Conservation (phyloP, 2,329 filamentous ascomycete species). For the Fusarium secorum region DNA sequence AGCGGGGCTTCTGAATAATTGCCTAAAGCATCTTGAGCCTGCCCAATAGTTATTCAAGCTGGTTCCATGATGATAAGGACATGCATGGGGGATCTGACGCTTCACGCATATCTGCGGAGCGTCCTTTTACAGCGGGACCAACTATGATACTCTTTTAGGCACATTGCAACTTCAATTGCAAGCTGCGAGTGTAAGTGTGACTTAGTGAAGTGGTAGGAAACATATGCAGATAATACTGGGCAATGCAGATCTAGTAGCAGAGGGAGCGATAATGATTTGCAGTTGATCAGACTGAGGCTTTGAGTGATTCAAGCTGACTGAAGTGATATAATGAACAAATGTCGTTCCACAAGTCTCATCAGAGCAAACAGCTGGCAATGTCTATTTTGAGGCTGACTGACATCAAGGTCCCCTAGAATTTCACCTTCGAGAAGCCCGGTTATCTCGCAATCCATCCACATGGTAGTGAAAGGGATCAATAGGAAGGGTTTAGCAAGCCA, state of each 20-base stretch:
- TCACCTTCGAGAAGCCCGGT: slow-evolving; percentile 11
- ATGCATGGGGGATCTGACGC: slow-evolving; percentile 43
- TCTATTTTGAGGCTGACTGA: slow-evolving; percentile 8
- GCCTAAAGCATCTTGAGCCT: slow-evolving; percentile 17
- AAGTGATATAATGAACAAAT: neutral
- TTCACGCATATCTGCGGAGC: slow-evolving; percentile 36
- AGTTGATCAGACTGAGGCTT: neutral
- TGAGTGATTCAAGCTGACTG: neutral
- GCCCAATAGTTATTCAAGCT: slow-evolving; percentile 26
- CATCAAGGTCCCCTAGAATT: slow-evolving; percentile 14
- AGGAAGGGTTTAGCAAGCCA: slow-evolving; percentile 15
- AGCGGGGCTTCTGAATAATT: slow-evolving; percentile 10
- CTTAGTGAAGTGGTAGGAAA: neutral
- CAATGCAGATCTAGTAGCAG: slow-evolving; percentile 21
- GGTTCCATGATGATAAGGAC: slow-evolving; percentile 39
- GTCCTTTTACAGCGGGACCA: slow-evolving; percentile 33
- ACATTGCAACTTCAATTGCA: neutral
- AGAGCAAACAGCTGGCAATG: neutral
- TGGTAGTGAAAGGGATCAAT: slow-evolving; percentile 22
- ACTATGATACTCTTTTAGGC: slow-evolving; percentile 8
- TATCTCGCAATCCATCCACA: slow-evolving; percentile 18
- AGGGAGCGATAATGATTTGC: neutral
- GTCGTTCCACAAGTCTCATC: neutral
- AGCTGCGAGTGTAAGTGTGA: slow-evolving; percentile 6
- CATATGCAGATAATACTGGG: slow-evolving; percentile 3